phyloP scores from a whole-genome alignment of 176 grass and related monocot species.

The Zoysia japonica region DNA sequence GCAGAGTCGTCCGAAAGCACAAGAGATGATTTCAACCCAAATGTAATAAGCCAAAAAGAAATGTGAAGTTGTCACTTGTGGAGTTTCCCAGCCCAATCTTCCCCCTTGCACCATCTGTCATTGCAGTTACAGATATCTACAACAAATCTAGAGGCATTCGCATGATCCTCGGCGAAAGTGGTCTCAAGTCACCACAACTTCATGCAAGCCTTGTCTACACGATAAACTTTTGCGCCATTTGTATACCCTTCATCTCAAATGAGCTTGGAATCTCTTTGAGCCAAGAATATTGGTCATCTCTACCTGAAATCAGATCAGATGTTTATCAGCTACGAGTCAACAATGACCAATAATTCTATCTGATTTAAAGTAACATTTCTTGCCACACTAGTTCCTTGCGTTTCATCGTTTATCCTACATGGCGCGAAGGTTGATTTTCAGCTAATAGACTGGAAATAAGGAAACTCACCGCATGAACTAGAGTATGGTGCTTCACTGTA shows the following conservation, averaged over 20 bases:
- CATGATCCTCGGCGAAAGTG: too few species aligned
- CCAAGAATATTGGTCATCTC: conserved; percentile 52
- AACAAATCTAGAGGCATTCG: neutral
- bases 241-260: conserved; percentile 45
- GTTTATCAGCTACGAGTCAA: too few species aligned
- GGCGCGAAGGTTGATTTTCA: too few species aligned
- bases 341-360: too few species aligned
- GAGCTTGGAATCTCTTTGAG: conserved; percentile 49
- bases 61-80: conserved; percentile 28
- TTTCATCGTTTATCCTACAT: too few species aligned
- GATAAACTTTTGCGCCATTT: conserved; percentile 38
- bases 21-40: conserved; percentile 37
- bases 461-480: conserved; percentile 43
- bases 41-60: conserved; percentile 24
- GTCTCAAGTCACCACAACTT: too few species aligned
- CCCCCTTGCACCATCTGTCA: conserved; percentile 24
- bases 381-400: too few species aligned
- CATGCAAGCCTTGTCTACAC: conserved; percentile 31
- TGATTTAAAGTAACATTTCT: too few species aligned
- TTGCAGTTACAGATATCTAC: conserved; percentile 36
- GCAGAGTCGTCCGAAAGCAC: neutral
- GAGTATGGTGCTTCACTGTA: conserved; percentile 47
- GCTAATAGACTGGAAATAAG: too few species aligned
- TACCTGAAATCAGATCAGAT: too few species aligned
- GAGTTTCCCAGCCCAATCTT: conserved; percentile 25